Conservation (phyloP, 73 alveolate genomes). For the Durusdinium trenchii region DNA sequence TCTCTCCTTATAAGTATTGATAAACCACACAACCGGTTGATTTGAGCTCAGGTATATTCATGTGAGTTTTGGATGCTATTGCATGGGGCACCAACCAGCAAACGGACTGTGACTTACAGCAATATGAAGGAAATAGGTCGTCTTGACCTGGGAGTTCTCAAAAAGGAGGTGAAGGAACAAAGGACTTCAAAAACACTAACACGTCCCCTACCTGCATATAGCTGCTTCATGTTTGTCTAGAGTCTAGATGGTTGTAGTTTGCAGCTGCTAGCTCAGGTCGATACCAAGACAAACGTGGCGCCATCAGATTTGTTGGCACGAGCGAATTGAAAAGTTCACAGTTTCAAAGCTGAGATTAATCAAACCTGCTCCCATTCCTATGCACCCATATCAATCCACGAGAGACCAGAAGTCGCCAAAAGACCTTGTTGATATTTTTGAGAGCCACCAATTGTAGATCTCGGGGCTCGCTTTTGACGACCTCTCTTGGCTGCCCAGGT, state of each 20-base stretch:
- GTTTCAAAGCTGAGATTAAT: background rate
- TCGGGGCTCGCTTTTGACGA: background rate
- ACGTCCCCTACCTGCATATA: background rate
- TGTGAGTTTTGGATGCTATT: background rate
- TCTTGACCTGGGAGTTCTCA: background rate
- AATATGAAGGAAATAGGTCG: background rate
- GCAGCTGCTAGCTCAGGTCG: background rate
- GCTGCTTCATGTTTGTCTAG: background rate
- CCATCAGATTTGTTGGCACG: slow-evolving; percentile 4
- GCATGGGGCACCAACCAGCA: background rate
- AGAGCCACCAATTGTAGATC: no score
- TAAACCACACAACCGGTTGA: background rate
- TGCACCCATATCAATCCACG: background rate
- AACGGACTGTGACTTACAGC: background rate
- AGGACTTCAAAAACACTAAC: background rate
- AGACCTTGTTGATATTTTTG: background rate
- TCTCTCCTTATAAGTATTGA: background rate
- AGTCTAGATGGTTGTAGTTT: background rate
- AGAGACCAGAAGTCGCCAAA: background rate
- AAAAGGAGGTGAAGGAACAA: background rate
- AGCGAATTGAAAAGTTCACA: background rate
- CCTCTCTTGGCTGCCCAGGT: background rate
- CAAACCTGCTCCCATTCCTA: background rate
- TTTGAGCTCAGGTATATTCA: background rate
- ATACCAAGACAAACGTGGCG: background rate